Evolutionary conservation across 176 grass and related monocot species (phyloP), one percentile per base, ranked within the genome.

Genomic region (Urochloa ruziziensis): DNA sequence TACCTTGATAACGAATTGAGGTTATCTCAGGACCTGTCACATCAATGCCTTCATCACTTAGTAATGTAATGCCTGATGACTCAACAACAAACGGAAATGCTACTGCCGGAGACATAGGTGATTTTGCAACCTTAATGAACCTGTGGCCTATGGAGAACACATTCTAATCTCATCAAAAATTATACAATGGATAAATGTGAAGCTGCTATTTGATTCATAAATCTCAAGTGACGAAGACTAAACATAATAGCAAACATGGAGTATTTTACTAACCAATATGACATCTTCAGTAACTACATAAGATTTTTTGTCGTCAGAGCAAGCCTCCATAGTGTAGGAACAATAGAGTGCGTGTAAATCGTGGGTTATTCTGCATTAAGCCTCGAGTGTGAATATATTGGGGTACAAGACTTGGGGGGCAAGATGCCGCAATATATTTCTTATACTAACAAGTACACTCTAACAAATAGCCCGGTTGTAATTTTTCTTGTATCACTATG

Each of bases 91-190:
- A 98, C 71, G 93, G 96, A 93, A 94, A 98, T 78, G 89, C 79
- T 68, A 96, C 76, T 59, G 93, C 85, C 64, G 91, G 93, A 82
- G 93, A 94, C 78, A 94, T 87, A 36, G 96, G 96, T 24, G 96
- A 98, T 85, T 98, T 98, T 51, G 87, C 91, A 35, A 98, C 93
- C 85, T 98, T 98, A 67, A 98, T 96, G 76, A 92, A 96, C 80
- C 87, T 88, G 40, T 89, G 68, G 61, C 93, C 96, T 98, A 71
- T 14, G 71, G 78, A 39, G 29, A 75, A 73, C 15, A 8, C 13
- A 77, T 65, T 80, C 42, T 51, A 68, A 67, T 39, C 33, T 44
- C 47, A 48, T 49, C 5, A 21, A 32, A 48, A 74, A 74, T 19
- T 67, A 81, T 21, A 69, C 4, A 42, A 30, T 0, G 51, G 10